Evolutionary conservation across 495 filamentous ascomycete species (phyloP), one percentile per base, ranked within the genome.

Genomic region (Delitschia confertaspora): DNA sequence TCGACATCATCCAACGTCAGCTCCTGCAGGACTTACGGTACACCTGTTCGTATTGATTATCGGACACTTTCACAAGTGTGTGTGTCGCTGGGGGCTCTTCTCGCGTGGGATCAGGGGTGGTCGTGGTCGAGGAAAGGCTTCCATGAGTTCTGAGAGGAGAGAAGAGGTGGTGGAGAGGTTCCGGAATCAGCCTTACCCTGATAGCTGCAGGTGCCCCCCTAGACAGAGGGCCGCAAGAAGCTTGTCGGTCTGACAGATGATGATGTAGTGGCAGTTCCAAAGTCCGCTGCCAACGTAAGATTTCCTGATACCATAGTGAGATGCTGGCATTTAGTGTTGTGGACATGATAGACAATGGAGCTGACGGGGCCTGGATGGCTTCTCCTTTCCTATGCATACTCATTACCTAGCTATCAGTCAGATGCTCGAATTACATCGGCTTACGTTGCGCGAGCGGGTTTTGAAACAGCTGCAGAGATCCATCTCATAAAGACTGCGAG

Each of bases 361-460:
- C n/a, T 13, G 11, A 22, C 33, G 23, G 22, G 7, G 33, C 19
- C 13, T 38, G 34, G 3, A 9, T 9, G 17, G 7, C 20, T 8
- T 49, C 38, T 14, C 45, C 38, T 42, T 9, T 42, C 9, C 25
- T 30, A 20, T 23, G 44, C 44, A 47, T 47, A 18, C n/a, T n/a
- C n/a, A n/a, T n/a, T n/a, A n/a, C n/a, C n/a, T n/a, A n/a, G n/a
- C n/a, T n/a, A n/a, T n/a, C 25, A 10, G 26, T 11, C 17, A 39
- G 35, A 29, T 41, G 40, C 49, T 54, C 51, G 51, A 54, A 54
- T 54, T 35, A 45, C 34, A 29, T 22, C 19, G 20, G 37, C 38
- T 8, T 53, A 53, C 50, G 50, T 53, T 13, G 36, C 43, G 43
- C 47, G 29, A 27, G 50, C 45, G 50, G 51, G 51, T 49, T 46